phyloP scores from a whole-genome alignment of 2,329 filamentous ascomycete species.

The Alternaria ethzedia region DNA sequence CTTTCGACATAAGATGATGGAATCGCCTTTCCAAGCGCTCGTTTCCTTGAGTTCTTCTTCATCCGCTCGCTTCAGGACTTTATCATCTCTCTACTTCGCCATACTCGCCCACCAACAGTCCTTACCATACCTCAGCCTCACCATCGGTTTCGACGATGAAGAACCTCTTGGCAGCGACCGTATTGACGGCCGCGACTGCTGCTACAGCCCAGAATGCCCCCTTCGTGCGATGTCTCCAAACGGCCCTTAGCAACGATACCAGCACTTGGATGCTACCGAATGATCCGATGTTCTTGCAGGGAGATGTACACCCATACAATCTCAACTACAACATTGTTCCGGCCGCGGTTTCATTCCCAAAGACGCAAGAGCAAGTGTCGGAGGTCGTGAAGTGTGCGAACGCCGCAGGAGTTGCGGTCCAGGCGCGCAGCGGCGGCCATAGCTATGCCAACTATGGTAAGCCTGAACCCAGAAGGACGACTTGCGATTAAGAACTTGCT shows the following conservation, averaged over 20 bases:
- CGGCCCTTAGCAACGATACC: neutral
- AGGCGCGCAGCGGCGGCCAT: neutral
- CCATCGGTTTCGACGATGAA: neutral
- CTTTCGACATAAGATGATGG: neutral
- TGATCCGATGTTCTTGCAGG: neutral
- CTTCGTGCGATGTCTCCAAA: neutral
- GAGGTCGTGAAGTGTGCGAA: neutral
- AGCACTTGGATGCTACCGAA: neutral
- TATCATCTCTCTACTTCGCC: neutral
- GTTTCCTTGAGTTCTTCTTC: neutral
- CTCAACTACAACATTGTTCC: neutral
- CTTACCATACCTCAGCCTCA: neutral
- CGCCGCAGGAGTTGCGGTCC: neutral
- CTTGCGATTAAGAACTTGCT: neutral
- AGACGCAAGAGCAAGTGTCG: neutral
- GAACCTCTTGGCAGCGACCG: neutral
- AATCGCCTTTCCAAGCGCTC: neutral
- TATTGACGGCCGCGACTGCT: neutral
- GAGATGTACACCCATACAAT: neutral
- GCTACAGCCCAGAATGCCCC: neutral
- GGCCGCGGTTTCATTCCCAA: neutral
- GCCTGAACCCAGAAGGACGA: neutral
- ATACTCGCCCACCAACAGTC: neutral
- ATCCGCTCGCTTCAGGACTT: neutral
- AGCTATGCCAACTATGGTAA: constrained; percentile 1